These are phyloP conservation scores for Amborella trichopoda DNA, from an alignment of 164 flowering plant genomes.

Conservation along the genomic window DNA sequence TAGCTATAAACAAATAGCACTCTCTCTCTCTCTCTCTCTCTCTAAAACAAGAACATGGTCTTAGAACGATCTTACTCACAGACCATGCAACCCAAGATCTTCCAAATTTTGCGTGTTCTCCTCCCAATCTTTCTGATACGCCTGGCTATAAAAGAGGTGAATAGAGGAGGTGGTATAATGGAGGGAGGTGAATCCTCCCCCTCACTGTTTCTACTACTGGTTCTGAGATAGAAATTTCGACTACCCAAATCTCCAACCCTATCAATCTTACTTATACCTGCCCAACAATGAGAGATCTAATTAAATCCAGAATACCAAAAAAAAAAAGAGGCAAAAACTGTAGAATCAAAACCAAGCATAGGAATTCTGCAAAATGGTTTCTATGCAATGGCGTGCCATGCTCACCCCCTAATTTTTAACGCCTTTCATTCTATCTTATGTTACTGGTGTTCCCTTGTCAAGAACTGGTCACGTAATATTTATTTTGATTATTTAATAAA, in stretches of 20 bases:
- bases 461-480: too few species aligned
- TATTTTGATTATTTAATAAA: too few species aligned
- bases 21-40: too few species aligned
- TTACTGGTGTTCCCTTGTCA: too few species aligned
- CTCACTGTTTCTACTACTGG: slow-evolving; percentile 9
- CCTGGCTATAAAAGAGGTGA: slow-evolving; percentile 21
- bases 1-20: too few species aligned
- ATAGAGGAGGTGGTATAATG: slow-evolving; percentile 8
- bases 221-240: slow-evolving; percentile 69
- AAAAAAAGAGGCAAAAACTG: neutral
- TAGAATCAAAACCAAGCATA: neutral
- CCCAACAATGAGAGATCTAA: neutral
- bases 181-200: neutral
- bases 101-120: slow-evolving; percentile 40
- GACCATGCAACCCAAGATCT: slow-evolving; percentile 30
- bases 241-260: slow-evolving; percentile 60
- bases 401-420: neutral
- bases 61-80: too few species aligned
- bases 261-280: slow-evolving; percentile 51
- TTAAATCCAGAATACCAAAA: neutral
- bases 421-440: neutral
- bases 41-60: too few species aligned
- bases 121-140: slow-evolving; percentile 29
- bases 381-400: neutral
- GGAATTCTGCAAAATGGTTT: neutral